A percentile compares a stretch with the other conserved stretches of the same genome.
Evolutionary conservation across 2,329 filamentous ascomycete genomes (phyloP).

Genomic region (Metarhizium sp.): DNA sequence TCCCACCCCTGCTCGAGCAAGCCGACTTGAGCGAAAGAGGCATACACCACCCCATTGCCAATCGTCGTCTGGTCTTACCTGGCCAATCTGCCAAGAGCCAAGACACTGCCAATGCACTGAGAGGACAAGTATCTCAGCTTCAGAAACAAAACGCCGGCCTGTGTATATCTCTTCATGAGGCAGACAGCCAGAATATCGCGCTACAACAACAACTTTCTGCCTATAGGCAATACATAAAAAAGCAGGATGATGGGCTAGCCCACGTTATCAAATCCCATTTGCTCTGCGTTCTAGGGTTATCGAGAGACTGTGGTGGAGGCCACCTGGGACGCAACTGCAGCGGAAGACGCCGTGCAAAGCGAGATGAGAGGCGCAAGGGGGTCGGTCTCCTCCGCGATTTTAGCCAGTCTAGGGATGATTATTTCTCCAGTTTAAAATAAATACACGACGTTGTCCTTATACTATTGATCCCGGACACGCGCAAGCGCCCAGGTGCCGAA

Average conservation of each 20-base stretch:
- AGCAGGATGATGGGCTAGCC: not conserved
- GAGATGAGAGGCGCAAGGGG: too few relatives aligned
- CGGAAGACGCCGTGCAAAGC: not conserved
- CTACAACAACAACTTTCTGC: not conserved
- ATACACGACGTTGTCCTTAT: too few relatives aligned
- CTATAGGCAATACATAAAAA: not conserved
- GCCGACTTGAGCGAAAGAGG: not conserved
- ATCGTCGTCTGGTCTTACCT: not conserved
- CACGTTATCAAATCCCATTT: slow-evolving; percentile 1
- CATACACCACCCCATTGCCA: not conserved
- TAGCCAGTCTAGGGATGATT: not conserved
- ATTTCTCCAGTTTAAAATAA: too few relatives aligned
- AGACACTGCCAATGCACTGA: not conserved
- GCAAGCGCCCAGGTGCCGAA: too few relatives aligned
- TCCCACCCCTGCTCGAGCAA: not conserved
- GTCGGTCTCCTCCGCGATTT: not conserved
- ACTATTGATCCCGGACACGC: too few relatives aligned
- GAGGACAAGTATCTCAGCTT: not conserved
- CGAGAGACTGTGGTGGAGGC: not conserved
- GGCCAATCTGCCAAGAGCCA: not conserved
- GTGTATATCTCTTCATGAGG: not conserved
- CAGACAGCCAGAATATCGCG: slow-evolving; percentile 1
- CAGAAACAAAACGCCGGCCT: slow-evolving; percentile 2
- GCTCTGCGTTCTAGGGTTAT: slow-evolving; percentile 7
- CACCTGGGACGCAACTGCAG: not conserved